phyloP scores from a whole-genome alignment of 805 yeast species.

The Suhomyces pyralidae region DNA sequence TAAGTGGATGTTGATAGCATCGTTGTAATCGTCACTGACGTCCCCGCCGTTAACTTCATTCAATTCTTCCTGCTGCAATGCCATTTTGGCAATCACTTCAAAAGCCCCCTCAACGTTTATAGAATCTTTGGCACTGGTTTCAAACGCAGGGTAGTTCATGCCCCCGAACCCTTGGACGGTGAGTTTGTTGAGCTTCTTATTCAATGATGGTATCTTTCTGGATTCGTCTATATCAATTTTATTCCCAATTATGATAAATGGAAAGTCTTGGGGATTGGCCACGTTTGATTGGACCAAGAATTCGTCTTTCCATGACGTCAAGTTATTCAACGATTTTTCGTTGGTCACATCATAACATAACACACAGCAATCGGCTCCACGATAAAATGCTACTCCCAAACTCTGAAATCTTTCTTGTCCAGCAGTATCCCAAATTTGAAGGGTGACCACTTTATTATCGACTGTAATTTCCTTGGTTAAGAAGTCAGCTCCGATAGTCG shows the following conservation, averaged over 20 bases:
- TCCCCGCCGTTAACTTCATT: constrained; percentile 69
- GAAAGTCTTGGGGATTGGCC: constrained; percentile 90
- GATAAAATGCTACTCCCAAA: constrained; percentile 92
- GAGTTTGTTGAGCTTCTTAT: constrained; percentile 49
- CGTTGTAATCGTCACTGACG: constrained; percentile 80
- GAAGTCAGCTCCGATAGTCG: constrained; percentile 97
- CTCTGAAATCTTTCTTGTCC: constrained; percentile 98
- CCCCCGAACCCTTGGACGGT: constrained; percentile 55
- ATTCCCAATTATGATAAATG: constrained; percentile 92
- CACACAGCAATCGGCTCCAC: constrained; percentile 98
- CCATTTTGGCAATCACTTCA: constrained; percentile 93
- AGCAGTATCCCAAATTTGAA: constrained; percentile 98
- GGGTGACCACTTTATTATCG: constrained; percentile 77
- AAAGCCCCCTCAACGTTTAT: constrained; percentile 94
- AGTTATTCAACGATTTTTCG: constrained; percentile 84
- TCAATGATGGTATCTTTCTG: constrained; percentile 64
- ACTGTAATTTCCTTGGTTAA: constrained; percentile 84
- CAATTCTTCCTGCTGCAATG: constrained; percentile 90
- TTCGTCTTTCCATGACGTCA: constrained; percentile 93
- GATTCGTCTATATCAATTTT: constrained; percentile 92
- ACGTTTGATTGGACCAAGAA: constrained; percentile 92
- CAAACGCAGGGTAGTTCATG: constrained; percentile 76
- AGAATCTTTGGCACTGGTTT: constrained; percentile 96
- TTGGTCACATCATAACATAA: constrained; percentile 94
- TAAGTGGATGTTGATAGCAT: constrained; percentile 91